A percentile compares a stretch with the other conserved stretches of the same genome.
These are phyloP conservation scores for Spathaspora jeffriesii DNA, from an alignment of 1,139 yeast genomes.

Conservation along the genomic window DNA sequence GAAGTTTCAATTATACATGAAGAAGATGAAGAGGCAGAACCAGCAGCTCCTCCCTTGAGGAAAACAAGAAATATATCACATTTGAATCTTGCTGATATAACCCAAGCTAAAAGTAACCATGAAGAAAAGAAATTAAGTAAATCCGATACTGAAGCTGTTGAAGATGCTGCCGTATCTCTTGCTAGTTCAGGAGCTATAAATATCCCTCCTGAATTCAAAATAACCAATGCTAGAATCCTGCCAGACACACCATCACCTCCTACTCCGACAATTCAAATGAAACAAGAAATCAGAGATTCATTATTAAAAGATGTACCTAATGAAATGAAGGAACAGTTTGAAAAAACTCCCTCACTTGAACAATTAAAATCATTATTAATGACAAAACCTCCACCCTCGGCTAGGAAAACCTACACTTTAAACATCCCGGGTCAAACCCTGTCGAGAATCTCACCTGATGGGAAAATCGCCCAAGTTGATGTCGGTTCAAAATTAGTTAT, in stretches of 20 bases:
- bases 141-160: slow-evolving; percentile 7
- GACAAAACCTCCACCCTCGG: slow-evolving; percentile 40
- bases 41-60: slow-evolving; percentile 11
- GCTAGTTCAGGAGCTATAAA: slow-evolving; percentile 3
- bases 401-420: slow-evolving; percentile 69
- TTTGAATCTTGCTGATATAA: slow-evolving; percentile 38
- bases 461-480: slow-evolving; percentile 69
- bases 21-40: slow-evolving; percentile 8
- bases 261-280: slow-evolving; percentile 6
- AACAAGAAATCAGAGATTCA: slow-evolving; percentile 17
- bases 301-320: slow-evolving; percentile 35
- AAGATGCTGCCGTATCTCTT: slow-evolving; percentile 10
- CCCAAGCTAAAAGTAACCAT: slow-evolving; percentile 7
- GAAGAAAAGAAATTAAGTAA: slow-evolving; percentile 6
- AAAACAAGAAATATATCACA: slow-evolving; percentile 44
- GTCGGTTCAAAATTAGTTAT: slow-evolving; percentile 84
- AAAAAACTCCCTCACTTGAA: slow-evolving; percentile 45
- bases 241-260: slow-evolving; percentile 13
- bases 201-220: not conserved
- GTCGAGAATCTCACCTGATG: slow-evolving; percentile 82
- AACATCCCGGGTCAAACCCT: slow-evolving; percentile 94
- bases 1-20: slow-evolving; percentile 4
- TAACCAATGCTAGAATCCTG: not conserved
- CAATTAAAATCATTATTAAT: slow-evolving; percentile 36
- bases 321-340: slow-evolving; percentile 34